A percentile compares a stretch with the other conserved stretches of the same genome.
Evolutionary conservation across 371 early-diverging fungal genomes (phyloP).

Genomic region (Spiromyces aspiralis): DNA sequence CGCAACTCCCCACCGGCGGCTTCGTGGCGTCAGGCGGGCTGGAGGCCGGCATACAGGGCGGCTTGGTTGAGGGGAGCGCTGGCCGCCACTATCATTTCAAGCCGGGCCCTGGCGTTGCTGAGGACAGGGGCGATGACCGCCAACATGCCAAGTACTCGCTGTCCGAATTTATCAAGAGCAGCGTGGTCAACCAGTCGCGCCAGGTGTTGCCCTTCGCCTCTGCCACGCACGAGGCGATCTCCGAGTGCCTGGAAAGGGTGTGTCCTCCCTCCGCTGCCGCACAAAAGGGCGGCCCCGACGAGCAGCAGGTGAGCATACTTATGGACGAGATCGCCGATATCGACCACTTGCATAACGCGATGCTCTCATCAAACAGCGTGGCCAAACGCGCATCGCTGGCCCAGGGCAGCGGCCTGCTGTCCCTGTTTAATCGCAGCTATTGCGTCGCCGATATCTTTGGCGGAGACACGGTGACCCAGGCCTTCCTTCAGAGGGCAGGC

Average conservation of each 20-base stretch:
- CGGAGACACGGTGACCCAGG: slow-evolving; percentile 9
- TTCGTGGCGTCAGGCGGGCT: slow-evolving; percentile 70
- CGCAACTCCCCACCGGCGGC: slow-evolving; percentile 80
- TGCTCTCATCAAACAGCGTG: slow-evolving; percentile 43
- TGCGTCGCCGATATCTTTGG: slow-evolving; percentile 5
- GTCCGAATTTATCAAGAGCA: slow-evolving; percentile 30
- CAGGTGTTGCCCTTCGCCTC: slow-evolving; percentile 50
- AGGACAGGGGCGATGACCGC: slow-evolving; percentile 6
- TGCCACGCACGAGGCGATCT: slow-evolving; percentile 31
- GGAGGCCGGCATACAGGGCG: slow-evolving; percentile 49
- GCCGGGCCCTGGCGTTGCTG: no score
- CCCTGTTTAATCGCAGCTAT: slow-evolving; percentile 29
- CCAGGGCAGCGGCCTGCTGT: slow-evolving; percentile 43
- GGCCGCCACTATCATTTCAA: no score
- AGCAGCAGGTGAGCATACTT: slow-evolving; percentile 9
- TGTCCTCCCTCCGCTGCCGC: no score
- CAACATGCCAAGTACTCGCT: no score
- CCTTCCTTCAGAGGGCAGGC: slow-evolving; percentile 16
- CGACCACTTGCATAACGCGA: slow-evolving; percentile 33
- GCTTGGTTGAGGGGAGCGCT: no score
- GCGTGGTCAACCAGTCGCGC: slow-evolving; percentile 45
- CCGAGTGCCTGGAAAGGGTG: background rate
- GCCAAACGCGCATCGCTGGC: slow-evolving; percentile 53
- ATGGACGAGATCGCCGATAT: slow-evolving; percentile 22
- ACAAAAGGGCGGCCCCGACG: no score